These are phyloP conservation scores for Cystofilobasidium ferigula DNA, from an alignment of 768 basidiomycete species.

Conservation along the genomic window DNA sequence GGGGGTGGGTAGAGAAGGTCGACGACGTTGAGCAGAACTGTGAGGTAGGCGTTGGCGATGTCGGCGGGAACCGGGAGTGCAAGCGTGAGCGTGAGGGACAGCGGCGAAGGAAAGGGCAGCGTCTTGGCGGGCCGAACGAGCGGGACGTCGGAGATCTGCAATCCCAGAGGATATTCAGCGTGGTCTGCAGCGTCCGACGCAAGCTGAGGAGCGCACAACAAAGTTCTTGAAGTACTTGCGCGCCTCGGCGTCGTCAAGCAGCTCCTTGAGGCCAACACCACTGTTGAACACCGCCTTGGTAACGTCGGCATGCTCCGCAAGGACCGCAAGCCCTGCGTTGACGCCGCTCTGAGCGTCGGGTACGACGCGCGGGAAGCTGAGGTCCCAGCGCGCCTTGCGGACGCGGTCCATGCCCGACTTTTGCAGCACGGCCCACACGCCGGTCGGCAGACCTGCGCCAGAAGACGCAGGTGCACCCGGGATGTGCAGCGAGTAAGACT, in stretches of 20 bases:
- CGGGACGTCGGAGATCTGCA: conserved; percentile 21
- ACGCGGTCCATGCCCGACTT: conserved; percentile 10
- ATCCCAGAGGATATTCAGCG: neutral
- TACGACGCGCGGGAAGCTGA: conserved; percentile 5
- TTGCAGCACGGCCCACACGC: conserved; percentile 10
- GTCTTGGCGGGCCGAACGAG: conserved; percentile 1
- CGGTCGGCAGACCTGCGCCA: conserved; percentile 11
- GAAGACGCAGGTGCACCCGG: neutral
- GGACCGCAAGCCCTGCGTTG: conserved; percentile 1
- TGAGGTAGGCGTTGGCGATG: conserved; percentile 10
- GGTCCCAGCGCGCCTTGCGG: conserved; percentile 14
- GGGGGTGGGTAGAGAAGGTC: conserved; percentile 1
- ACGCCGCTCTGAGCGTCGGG: neutral
- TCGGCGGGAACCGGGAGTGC: neutral
- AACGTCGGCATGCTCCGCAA: conserved; percentile 11
- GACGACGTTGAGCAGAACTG: conserved; percentile 12
- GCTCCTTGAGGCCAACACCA: conserved; percentile 1
- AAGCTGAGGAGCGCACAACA: neutral
- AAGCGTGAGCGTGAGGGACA: conserved; percentile 14
- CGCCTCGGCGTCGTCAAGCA: conserved; percentile 10
- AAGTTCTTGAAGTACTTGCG: conserved; percentile 1
- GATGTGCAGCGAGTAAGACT: conserved; percentile 4
- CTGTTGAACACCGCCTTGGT: conserved; percentile 10
- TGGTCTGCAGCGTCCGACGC: neutral
- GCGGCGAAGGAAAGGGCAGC: conserved; percentile 12